Evolutionary conservation across 805 yeast species (phyloP).

Genomic region (Candida argentea): DNA sequence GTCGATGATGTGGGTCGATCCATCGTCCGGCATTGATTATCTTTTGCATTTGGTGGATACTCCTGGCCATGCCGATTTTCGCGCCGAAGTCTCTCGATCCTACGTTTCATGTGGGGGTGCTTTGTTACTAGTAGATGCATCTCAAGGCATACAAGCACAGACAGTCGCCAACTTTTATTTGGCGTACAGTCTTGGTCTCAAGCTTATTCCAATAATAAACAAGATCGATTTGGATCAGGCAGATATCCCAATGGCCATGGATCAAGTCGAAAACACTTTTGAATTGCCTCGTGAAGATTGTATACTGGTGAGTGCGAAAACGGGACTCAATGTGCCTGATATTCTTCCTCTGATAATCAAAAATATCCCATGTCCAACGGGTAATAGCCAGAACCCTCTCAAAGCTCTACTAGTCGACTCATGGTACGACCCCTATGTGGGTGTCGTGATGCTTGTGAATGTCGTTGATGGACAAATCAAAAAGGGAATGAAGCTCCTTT

Average conservation of each 20-base stretch:
- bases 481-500: slow-evolving; percentile 64
- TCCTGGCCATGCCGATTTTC: slow-evolving; percentile 95
- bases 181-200: slow-evolving; percentile 77
- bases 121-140: slow-evolving; percentile 78
- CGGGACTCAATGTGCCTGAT: slow-evolving; percentile 69
- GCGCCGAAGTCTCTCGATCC: slow-evolving; percentile 87
- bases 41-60: slow-evolving; percentile 88
- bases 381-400: slow-evolving; percentile 41
- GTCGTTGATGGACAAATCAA: slow-evolving; percentile 74
- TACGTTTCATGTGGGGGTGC: slow-evolving; percentile 98
- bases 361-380: slow-evolving; percentile 71
- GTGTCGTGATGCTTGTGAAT: slow-evolving; percentile 78
- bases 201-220: slow-evolving; percentile 80
- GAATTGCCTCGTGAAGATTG: slow-evolving; percentile 69
- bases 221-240: slow-evolving; percentile 88
- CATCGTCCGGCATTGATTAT: slow-evolving; percentile 58
- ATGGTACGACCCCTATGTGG: slow-evolving; percentile 91
- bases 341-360: slow-evolving; percentile 78
- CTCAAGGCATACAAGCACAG: slow-evolving; percentile 96
- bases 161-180: slow-evolving; percentile 95
- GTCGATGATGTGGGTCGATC: slow-evolving; percentile 69
- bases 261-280: slow-evolving; percentile 77
- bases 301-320: slow-evolving; percentile 83
- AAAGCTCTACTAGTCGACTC: slow-evolving; percentile 87
- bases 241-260: slow-evolving; percentile 68